A percentile compares a stretch with the other conserved stretches of the same genome.
These are phyloP conservation scores for Spathaspora girioi DNA, from an alignment of 805 yeast genomes.

Conservation along the genomic window DNA sequence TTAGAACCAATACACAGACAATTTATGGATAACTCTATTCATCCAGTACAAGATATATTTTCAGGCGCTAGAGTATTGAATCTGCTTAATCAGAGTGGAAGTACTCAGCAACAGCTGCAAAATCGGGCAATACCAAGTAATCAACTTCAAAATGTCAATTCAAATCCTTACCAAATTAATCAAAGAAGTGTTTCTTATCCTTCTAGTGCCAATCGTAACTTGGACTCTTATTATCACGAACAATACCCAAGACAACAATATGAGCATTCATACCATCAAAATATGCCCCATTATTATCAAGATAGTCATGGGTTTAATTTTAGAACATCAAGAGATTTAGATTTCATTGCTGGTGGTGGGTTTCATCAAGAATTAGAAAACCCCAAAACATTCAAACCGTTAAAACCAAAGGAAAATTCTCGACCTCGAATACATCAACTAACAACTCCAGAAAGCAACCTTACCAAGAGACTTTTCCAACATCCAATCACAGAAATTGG, in stretches of 20 bases:
- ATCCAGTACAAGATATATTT: not conserved
- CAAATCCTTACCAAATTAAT: not conserved
- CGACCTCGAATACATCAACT: slow-evolving; percentile 36
- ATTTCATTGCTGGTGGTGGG: not conserved
- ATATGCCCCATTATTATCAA: not conserved
- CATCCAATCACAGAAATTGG: slow-evolving; percentile 21
- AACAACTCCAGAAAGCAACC: not conserved
- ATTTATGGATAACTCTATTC: not conserved
- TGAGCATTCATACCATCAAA: not conserved
- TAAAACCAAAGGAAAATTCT: slow-evolving; percentile 32
- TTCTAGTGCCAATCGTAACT: not conserved
- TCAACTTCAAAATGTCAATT: not conserved
- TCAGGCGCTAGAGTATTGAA: not conserved
- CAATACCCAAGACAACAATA: not conserved
- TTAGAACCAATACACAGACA: not conserved
- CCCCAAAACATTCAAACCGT: slow-evolving; percentile 27
- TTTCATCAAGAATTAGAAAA: not conserved
- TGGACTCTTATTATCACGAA: not conserved
- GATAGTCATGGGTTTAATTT: not conserved
- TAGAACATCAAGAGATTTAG: not conserved
- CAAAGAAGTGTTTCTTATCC: not conserved
- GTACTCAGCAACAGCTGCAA: not conserved
- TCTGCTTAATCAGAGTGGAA: not conserved
- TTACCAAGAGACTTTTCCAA: slow-evolving; percentile 8
- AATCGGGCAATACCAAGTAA: not conserved